Conservation (phyloP, 495 filamentous ascomycete species). For the Neurospora africana region DNA sequence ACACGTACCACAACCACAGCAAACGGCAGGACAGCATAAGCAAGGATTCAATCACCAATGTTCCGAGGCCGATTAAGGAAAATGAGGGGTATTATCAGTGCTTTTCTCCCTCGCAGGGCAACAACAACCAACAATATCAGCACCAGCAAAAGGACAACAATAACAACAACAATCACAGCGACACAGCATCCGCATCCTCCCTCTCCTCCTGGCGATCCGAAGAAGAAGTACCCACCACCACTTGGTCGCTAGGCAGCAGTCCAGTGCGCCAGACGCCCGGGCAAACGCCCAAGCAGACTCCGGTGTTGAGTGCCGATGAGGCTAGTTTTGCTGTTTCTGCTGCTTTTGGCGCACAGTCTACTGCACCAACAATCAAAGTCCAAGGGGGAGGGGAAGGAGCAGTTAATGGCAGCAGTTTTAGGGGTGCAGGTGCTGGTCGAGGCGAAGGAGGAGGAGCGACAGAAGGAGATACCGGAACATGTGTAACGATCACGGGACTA, state of each 20-base stretch:
- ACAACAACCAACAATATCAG: constrained; percentile 9
- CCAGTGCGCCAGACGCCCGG: constrained; percentile 20
- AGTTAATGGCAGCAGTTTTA: neutral
- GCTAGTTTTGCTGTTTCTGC: neutral
- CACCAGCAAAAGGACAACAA: constrained; percentile 7
- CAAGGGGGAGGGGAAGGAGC: neutral
- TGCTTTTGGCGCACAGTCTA: neutral
- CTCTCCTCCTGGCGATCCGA: constrained; percentile 10
- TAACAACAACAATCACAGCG: constrained; percentile 3
- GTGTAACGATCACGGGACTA: neutral
- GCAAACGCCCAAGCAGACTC: constrained; percentile 16
- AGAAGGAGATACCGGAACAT: neutral
- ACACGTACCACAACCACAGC: constrained; percentile 2
- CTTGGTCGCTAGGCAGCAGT: constrained; percentile 33
- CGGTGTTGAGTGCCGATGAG: constrained; percentile 11
- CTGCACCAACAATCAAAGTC: no score
- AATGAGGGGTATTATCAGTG: constrained; percentile 45
- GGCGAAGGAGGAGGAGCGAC: neutral
- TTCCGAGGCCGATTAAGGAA: constrained; percentile 34
- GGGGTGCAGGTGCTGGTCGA: neutral
- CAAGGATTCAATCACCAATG: constrained; percentile 37
- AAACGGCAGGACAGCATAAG: constrained; percentile 11
- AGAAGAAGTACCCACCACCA: constrained; percentile 31
- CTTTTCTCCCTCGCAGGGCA: constrained; percentile 24
- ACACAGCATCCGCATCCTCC: neutral